Conservation (phyloP, 345 rosid species). For the Eucalyptus curtisii region DNA sequence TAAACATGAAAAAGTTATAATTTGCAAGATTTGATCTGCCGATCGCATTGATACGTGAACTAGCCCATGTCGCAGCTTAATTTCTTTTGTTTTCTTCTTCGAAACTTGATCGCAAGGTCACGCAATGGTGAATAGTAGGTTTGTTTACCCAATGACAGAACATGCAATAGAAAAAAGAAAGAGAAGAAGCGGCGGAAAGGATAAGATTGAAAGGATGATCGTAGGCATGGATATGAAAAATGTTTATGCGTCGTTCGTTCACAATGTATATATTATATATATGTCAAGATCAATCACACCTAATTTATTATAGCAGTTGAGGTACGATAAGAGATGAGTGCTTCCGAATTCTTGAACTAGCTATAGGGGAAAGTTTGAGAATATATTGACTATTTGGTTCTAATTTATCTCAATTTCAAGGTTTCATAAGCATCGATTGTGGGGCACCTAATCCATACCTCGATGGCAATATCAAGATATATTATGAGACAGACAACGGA, state of each 20-base stretch:
- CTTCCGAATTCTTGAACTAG: neutral
- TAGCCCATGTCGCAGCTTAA: fast-evolving
- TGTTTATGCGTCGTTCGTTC: too few species aligned
- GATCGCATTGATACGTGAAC: too few species aligned
- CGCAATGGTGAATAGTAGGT: neutral
- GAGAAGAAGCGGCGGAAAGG: too few species aligned
- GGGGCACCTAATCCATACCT: neutral
- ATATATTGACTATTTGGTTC: neutral
- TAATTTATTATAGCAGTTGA: fast-evolving
- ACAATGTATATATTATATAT: too few species aligned
- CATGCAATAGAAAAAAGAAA: too few species aligned
- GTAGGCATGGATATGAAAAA: too few species aligned
- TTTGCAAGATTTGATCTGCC: too few species aligned
- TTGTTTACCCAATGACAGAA: too few species aligned
- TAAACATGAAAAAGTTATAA: too few species aligned
- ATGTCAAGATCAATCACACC: too few species aligned
- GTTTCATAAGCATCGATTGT: slow-evolving; percentile 11
- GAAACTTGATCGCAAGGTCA: neutral
- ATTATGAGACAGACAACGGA: neutral
- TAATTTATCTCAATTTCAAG: neutral
- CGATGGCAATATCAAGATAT: neutral
- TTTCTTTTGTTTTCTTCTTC: too few species aligned
- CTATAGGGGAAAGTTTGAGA: neutral
- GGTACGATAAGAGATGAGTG: neutral
- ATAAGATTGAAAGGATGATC: too few species aligned